A percentile compares a stretch with the other conserved stretches of the same genome.
Evolutionary conservation across 2,329 filamentous ascomycete species (phyloP).

Genomic region (Xylariaceae sp.): DNA sequence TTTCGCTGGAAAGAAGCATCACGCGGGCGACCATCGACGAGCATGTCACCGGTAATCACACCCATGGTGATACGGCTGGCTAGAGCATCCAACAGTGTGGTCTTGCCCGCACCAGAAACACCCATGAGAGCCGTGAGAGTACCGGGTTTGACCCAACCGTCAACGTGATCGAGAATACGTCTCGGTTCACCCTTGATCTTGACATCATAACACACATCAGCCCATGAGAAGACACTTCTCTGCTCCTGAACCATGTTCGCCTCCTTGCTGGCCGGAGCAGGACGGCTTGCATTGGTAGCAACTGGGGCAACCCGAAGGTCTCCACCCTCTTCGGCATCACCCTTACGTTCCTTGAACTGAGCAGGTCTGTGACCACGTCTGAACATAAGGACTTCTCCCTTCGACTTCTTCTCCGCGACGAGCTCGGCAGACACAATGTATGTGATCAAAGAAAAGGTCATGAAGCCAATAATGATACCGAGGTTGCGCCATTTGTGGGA

Average conservation of each 20-base stretch:
- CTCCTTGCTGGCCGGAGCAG: constrained; percentile 37
- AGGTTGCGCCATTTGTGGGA: constrained; percentile 65
- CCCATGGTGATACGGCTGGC: constrained; percentile 85
- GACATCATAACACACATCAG: constrained; percentile 69
- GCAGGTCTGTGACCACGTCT: constrained; percentile 60
- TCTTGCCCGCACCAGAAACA: constrained; percentile 90
- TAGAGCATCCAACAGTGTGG: constrained; percentile 79
- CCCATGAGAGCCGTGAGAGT: constrained; percentile 88
- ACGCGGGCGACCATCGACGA: constrained; percentile 58
- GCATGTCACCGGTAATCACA: constrained; percentile 79
- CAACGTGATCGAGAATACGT: constrained; percentile 76
- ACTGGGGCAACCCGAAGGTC: constrained; percentile 45
- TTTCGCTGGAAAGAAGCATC: constrained; percentile 85
- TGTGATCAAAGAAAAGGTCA: constrained; percentile 53
- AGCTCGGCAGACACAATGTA: constrained; percentile 64
- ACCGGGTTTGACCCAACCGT: constrained; percentile 91
- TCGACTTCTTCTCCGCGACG: constrained; percentile 62
- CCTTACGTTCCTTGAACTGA: constrained; percentile 55
- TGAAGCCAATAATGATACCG: constrained; percentile 62
- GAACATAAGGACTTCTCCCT: constrained; percentile 72
- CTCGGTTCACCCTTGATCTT: constrained; percentile 73
- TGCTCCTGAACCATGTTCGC: constrained; percentile 46
- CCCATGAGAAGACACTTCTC: constrained; percentile 80
- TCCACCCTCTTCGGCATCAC: constrained; percentile 53
- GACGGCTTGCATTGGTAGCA: constrained; percentile 41